phyloP scores from a whole-genome alignment of 306 rosid genomes.

The cucumber (Cucumis sativus) region Cucumber_9930_V3 NC_026658.2:9664001-9664500 shows the following conservation, averaged over 20 bases:
- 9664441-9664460: neutral
- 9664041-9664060: too few relatives aligned
- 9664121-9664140: too few relatives aligned
- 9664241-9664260: neutral
- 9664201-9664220: neutral
- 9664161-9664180: too few relatives aligned
- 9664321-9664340: neutral
- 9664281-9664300: neutral
- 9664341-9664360: neutral
- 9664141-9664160: too few relatives aligned
- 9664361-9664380: neutral
- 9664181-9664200: too few relatives aligned
- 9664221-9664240: neutral
- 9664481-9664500: constrained; percentile 50
- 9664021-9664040: too few relatives aligned
- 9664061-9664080: too few relatives aligned
- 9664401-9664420: neutral
- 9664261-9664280: neutral
- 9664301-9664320: neutral
- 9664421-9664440: neutral
- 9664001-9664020: too few relatives aligned
- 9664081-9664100: too few relatives aligned
- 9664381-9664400: neutral
- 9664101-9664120: too few relatives aligned
- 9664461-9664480: constrained; percentile 26